Percentiles rank a stretch among this genome's conserved stretches.
Evolutionary conservation across 2,329 filamentous ascomycete genomes (phyloP).

Genomic region (Alternaria sp.): DNA sequence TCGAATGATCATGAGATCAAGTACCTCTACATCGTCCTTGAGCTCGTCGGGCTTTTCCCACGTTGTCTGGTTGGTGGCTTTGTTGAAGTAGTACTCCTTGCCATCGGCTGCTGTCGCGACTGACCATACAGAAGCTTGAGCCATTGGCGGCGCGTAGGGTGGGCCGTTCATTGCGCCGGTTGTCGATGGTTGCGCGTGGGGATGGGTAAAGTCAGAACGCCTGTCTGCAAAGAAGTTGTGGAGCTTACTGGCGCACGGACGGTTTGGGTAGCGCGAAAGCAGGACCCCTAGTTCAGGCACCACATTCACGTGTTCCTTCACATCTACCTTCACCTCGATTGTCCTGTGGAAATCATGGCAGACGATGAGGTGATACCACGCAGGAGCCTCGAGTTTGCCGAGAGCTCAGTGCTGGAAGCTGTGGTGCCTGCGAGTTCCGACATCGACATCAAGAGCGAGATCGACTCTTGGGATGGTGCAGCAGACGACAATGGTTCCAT

Average conservation of each 20-base stretch:
- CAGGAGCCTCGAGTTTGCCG: slow-evolving; percentile 46
- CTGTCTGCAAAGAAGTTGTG: slow-evolving; percentile 4
- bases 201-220: slow-evolving; percentile 1
- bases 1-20: background rate
- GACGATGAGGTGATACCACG: slow-evolving; percentile 32
- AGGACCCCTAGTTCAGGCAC: slow-evolving; percentile 11
- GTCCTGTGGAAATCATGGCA: slow-evolving; percentile 22
- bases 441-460: slow-evolving; percentile 45
- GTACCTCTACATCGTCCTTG: slow-evolving; percentile 82
- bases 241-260: slow-evolving; percentile 7
- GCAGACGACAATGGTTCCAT: slow-evolving; percentile 54
- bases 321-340: slow-evolving; percentile 5
- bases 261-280: background rate
- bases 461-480: slow-evolving; percentile 54
- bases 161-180: slow-evolving; percentile 62
- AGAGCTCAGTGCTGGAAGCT: slow-evolving; percentile 48
- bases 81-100: slow-evolving; percentile 89
- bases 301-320: slow-evolving; percentile 25
- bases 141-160: slow-evolving; percentile 55
- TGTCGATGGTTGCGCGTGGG: slow-evolving; percentile 8
- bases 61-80: slow-evolving; percentile 82
- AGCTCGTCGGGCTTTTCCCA: slow-evolving; percentile 94
- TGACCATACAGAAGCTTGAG: slow-evolving; percentile 66
- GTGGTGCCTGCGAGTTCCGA: slow-evolving; percentile 46
- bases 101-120: slow-evolving; percentile 83